phyloP scores from a whole-genome alignment of 805 yeast genomes.

The Pichia cephalocereana region DNA sequence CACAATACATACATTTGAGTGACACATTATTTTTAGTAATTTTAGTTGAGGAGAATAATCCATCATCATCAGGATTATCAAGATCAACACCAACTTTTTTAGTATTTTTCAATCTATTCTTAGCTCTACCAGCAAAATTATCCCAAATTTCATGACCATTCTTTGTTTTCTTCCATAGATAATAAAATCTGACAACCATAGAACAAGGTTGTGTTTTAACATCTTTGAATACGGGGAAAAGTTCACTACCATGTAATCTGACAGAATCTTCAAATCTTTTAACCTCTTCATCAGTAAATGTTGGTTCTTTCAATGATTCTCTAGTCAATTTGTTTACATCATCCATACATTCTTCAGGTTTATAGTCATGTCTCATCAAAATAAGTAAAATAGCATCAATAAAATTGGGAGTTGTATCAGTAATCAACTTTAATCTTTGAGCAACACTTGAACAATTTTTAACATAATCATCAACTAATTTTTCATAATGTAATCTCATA shows the following conservation, averaged over 20 bases:
- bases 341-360: slow-evolving; percentile 39
- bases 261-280: slow-evolving; percentile 68
- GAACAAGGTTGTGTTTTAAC: slow-evolving; percentile 69
- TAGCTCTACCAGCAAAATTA: slow-evolving; percentile 59
- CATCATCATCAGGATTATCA: slow-evolving; percentile 56
- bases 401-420: slow-evolving; percentile 65
- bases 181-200: slow-evolving; percentile 79
- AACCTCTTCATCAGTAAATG: slow-evolving; percentile 56
- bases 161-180: slow-evolving; percentile 83
- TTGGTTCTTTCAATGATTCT: slow-evolving; percentile 64
- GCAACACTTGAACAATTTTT: slow-evolving; percentile 51
- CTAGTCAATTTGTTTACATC: slow-evolving; percentile 42
- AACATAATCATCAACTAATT: slow-evolving; percentile 40
- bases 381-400: slow-evolving; percentile 60
- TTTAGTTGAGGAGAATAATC: slow-evolving; percentile 54
- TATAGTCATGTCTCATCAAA: slow-evolving; percentile 43
- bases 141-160: slow-evolving; percentile 78
- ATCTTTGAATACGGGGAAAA: slow-evolving; percentile 60
- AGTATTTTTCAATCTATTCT: slow-evolving; percentile 41
- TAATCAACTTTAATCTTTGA: slow-evolving; percentile 38
- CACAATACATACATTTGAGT: slow-evolving; percentile 68
- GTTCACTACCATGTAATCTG: slow-evolving; percentile 62
- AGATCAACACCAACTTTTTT: slow-evolving; percentile 36
- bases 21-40: slow-evolving; percentile 29
- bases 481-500: slow-evolving; percentile 5